These are phyloP conservation scores for Boletellus ananas DNA, from an alignment of 768 basidiomycete species.

Conservation along the genomic window DNA sequence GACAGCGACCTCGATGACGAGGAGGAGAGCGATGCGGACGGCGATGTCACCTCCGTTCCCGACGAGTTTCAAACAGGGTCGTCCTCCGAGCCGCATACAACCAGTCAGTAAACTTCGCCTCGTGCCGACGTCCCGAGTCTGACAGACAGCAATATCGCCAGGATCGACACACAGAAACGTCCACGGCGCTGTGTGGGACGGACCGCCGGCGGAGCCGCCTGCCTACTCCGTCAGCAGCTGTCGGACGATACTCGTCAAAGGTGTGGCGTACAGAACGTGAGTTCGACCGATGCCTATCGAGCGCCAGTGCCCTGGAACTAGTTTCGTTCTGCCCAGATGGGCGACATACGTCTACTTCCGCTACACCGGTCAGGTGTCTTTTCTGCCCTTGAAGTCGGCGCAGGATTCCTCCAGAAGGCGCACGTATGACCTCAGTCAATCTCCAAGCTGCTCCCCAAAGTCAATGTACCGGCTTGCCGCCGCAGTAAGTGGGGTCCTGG, in stretches of 20 bases:
- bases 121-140: not conserved
- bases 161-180: not conserved
- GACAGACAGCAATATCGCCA: not conserved
- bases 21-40: not conserved
- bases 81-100: slow-evolving; percentile 1
- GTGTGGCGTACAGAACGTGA: slow-evolving; percentile 28
- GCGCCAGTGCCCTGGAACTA: not conserved
- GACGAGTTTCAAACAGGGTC: not conserved
- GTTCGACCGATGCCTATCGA: not conserved
- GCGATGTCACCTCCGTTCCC: not conserved
- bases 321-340: slow-evolving; percentile 17
- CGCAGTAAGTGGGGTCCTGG: slow-evolving; percentile 14
- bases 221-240: slow-evolving; percentile 21
- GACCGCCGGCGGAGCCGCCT: slow-evolving; percentile 8
- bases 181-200: not conserved
- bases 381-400: slow-evolving; percentile 23
- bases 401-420: not conserved
- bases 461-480: slow-evolving; percentile 36
- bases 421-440: not conserved
- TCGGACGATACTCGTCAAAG: slow-evolving; percentile 28
- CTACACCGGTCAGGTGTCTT: slow-evolving; percentile 29
- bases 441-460: slow-evolving; percentile 32
- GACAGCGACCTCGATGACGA: slow-evolving; percentile 31
- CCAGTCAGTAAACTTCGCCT: slow-evolving; percentile 6
- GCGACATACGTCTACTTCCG: slow-evolving; percentile 28